Evolutionary conservation across 2,329 filamentous ascomycete genomes (phyloP).

Genomic region (Plenodomus tracheiphilus): DNA sequence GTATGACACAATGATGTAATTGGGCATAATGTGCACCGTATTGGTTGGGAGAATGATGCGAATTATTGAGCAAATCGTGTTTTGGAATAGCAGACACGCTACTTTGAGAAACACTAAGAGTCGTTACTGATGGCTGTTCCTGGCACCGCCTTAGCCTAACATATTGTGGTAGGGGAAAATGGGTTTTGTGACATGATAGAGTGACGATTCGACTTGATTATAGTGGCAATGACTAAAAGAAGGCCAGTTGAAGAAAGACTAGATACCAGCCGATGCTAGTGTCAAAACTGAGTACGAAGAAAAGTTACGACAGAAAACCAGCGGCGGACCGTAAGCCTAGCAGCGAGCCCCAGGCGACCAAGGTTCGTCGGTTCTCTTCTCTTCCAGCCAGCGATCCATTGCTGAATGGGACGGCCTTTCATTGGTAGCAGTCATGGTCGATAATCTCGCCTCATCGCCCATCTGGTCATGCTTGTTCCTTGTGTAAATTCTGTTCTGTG

Average conservation of each 20-base stretch:
- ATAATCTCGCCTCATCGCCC: background rate
- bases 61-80: background rate
- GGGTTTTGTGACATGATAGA: background rate
- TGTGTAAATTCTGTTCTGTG: slow-evolving; percentile 4
- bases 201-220: background rate
- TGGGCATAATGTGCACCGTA: background rate
- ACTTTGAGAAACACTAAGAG: background rate
- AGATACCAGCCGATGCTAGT: background rate
- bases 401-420: background rate
- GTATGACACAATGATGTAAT: background rate
- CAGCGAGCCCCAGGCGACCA: slow-evolving; percentile 4
- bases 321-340: no score
- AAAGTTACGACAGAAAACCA: no score
- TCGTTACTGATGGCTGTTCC: background rate
- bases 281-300: background rate
- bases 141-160: background rate
- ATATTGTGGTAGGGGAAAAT: background rate
- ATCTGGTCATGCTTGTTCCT: background rate
- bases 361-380: slow-evolving; percentile 6
- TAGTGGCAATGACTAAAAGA: background rate
- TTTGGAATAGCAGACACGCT: background rate
- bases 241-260: background rate
- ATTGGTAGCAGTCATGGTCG: background rate
- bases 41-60: background rate
- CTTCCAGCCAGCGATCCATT: slow-evolving; percentile 20